Conservation (phyloP, 1,284 basidiomycete genomes). For the Malassezia slooffiae region DNA sequence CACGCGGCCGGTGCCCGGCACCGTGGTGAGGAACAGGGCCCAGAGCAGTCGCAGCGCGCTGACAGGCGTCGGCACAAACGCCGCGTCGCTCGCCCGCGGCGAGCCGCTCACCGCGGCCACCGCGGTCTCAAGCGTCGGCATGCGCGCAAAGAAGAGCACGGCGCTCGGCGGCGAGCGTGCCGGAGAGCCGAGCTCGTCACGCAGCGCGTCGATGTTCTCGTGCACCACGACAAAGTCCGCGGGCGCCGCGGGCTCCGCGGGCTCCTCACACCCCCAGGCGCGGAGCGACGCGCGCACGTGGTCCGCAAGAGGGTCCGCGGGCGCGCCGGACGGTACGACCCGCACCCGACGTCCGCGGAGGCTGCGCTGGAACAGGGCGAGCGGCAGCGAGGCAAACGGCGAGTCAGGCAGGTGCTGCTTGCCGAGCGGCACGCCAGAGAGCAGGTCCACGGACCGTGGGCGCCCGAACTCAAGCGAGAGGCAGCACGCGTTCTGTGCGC, state of each 20-base stretch:
- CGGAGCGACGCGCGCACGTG: constrained; percentile 1
- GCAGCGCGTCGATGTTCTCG: constrained; percentile 1
- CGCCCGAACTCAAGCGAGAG: too few species aligned
- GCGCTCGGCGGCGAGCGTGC: neutral
- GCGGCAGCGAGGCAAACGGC: too few species aligned
- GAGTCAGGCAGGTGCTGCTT: neutral
- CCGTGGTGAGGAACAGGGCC: neutral
- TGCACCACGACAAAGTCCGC: constrained; percentile 8
- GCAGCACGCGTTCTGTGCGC: too few species aligned
- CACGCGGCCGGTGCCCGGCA: too few species aligned
- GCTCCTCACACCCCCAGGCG: constrained; percentile 4
- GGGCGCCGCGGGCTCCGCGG: neutral
- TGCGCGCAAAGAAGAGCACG: constrained; percentile 2
- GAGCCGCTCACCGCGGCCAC: neutral
- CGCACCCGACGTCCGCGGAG: too few species aligned
- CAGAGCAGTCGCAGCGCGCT: constrained; percentile 1
- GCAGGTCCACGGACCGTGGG: constrained; percentile 6
- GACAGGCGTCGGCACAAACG: constrained; percentile 2
- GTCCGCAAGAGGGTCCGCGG: neutral
- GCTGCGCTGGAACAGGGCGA: too few species aligned
- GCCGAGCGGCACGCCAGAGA: constrained; percentile 4
- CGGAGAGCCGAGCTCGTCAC: neutral
- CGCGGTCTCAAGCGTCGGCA: neutral
- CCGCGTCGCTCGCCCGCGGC: neutral
- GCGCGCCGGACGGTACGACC: too few species aligned